Conservation (phyloP, 495 filamentous ascomycete genomes). For the Sphaerosporella brunnea region DNA sequence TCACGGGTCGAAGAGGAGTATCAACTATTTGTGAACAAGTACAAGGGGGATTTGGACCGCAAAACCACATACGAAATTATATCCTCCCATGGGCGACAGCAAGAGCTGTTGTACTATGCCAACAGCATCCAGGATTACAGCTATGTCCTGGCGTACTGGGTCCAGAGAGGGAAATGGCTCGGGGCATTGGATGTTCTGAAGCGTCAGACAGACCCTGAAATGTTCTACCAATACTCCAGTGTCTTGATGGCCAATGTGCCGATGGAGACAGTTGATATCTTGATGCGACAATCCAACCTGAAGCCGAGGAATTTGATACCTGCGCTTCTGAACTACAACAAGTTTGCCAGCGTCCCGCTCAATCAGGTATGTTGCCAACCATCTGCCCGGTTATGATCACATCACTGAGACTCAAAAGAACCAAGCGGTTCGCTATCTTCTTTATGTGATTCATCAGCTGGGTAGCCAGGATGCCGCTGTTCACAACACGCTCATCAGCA, state of each 20-base stretch:
- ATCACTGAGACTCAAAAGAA: slow-evolving; percentile 39
- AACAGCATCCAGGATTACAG: slow-evolving; percentile 76
- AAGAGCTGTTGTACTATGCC: slow-evolving; percentile 81
- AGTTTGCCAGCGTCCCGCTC: slow-evolving; percentile 43
- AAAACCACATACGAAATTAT: slow-evolving; percentile 93
- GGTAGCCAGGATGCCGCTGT: slow-evolving; percentile 72
- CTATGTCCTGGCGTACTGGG: slow-evolving; percentile 91
- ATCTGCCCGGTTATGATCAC: slow-evolving; percentile 32
- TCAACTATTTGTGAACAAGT: slow-evolving; percentile 66
- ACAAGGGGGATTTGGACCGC: slow-evolving; percentile 69
- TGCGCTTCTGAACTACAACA: slow-evolving; percentile 82
- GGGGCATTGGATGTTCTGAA: slow-evolving; percentile 77
- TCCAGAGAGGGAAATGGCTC: slow-evolving; percentile 87
- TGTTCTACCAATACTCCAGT: slow-evolving; percentile 89
- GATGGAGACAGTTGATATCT: slow-evolving; percentile 69
- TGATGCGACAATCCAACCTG: slow-evolving; percentile 84
- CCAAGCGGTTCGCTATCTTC: slow-evolving; percentile 85
- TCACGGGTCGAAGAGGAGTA: slow-evolving; percentile 53
- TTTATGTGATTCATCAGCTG: slow-evolving; percentile 79
- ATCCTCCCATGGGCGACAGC: slow-evolving; percentile 82
- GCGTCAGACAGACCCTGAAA: slow-evolving; percentile 72
- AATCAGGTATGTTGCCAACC: slow-evolving; percentile 25
- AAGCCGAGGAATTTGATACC: slow-evolving; percentile 78
- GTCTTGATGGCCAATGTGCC: slow-evolving; percentile 86
- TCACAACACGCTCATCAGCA: slow-evolving; percentile 91